Evolutionary conservation across 192 early-diverging fungal genomes (phyloP).

Genomic region (Mortierella alpina): DNA sequence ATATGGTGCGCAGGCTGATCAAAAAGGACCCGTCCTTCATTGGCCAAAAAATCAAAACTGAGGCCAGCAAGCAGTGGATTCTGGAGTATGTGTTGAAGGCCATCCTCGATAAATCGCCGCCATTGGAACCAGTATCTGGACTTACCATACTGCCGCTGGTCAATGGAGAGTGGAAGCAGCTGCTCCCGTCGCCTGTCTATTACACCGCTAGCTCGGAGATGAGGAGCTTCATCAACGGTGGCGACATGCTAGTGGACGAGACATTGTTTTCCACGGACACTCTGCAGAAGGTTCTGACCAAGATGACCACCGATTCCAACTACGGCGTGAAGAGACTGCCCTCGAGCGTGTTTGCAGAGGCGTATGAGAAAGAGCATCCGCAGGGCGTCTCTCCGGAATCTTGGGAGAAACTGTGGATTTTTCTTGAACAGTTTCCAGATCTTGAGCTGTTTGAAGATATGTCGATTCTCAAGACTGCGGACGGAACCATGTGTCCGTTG

Average conservation of each 20-base stretch:
- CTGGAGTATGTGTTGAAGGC: background rate
- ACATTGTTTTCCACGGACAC: background rate
- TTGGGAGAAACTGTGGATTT: too few species aligned
- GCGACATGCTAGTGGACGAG: conserved; percentile 3
- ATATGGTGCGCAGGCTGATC: conserved; percentile 1
- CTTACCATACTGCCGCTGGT: conserved; percentile 12
- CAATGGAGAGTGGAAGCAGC: conserved; percentile 11
- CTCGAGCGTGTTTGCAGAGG: too few species aligned
- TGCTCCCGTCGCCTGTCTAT: background rate
- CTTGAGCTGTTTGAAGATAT: background rate
- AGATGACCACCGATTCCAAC: background rate
- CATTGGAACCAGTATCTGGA: background rate
- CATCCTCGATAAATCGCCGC: background rate
- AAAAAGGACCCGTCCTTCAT: conserved; percentile 4
- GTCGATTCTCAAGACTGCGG: conserved; percentile 2
- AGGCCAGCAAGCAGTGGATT: background rate
- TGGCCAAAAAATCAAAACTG: background rate
- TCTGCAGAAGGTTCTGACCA: background rate
- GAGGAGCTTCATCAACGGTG: background rate
- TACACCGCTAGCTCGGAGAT: background rate
- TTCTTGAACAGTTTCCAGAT: background rate
- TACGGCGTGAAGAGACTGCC: background rate
- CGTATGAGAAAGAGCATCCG: too few species aligned
- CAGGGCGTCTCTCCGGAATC: too few species aligned
- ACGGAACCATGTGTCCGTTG: conserved; percentile 3